These are phyloP conservation scores for Pythium diclinum DNA, from an alignment of 352 stramenopile genomes.

Conservation along the genomic window DNA sequence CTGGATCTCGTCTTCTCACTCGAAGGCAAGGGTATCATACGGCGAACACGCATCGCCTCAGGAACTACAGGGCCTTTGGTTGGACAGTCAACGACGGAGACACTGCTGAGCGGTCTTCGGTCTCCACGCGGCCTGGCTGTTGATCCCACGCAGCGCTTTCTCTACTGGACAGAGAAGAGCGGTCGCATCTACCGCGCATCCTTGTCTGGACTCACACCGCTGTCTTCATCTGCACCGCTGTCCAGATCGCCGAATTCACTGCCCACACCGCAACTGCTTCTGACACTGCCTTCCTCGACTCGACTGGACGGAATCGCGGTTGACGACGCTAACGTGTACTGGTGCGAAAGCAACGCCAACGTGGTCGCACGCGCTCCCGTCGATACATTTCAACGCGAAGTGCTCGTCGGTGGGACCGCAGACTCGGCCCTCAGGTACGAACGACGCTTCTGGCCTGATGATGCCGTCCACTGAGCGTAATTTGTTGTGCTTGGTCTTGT, in stretches of 20 bases:
- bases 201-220: slow-evolving; percentile 1
- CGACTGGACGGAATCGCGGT: slow-evolving; percentile 64
- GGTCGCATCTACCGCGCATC: slow-evolving; percentile 44
- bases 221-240: not conserved
- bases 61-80: not conserved
- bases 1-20: slow-evolving; percentile 51
- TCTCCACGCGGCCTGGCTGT: slow-evolving; percentile 53
- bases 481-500: not conserved
- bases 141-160: slow-evolving; percentile 26
- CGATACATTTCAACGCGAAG: slow-evolving; percentile 40
- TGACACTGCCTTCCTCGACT: slow-evolving; percentile 41
- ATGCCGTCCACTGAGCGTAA: not conserved
- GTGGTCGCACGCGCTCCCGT: slow-evolving; percentile 45
- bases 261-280: slow-evolving; percentile 27
- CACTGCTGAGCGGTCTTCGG: slow-evolving; percentile 38
- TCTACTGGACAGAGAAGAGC: slow-evolving; percentile 79
- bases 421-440: slow-evolving; percentile 51
- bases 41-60: slow-evolving; percentile 18
- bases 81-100: not conserved
- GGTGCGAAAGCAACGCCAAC: slow-evolving; percentile 69
- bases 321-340: slow-evolving; percentile 43
- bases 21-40: slow-evolving; percentile 56
- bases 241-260: not conserved
- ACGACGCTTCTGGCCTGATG: not conserved
- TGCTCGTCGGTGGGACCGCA: slow-evolving; percentile 49